Percentiles rank a stretch among this genome's conserved stretches.
Conservation (phyloP, 352 stramenopile species). For the Pythium insidiosum region DNA sequence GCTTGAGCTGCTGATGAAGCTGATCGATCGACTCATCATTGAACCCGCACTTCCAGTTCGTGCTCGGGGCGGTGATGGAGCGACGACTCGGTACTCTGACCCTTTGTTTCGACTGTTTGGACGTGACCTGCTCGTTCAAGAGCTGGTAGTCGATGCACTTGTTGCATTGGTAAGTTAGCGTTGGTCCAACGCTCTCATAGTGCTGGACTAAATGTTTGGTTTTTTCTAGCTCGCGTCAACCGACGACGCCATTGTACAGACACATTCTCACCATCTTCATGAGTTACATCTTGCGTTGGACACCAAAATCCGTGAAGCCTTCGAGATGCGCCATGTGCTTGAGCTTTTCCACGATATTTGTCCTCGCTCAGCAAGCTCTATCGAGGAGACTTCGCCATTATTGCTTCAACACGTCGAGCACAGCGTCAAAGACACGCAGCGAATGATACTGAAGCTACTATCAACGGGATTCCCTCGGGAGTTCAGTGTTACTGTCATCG, state of each 20-base stretch:
- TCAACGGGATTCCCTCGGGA: slow-evolving; percentile 76
- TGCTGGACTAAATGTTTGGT: too few relatives aligned
- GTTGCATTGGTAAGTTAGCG: slow-evolving; percentile 48
- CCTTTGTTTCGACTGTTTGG: slow-evolving; percentile 60
- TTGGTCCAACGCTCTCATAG: too few relatives aligned
- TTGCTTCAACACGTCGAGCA: slow-evolving; percentile 76
- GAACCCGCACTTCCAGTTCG: slow-evolving; percentile 6
- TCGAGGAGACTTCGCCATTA: slow-evolving; percentile 68
- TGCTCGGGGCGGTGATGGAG: too few relatives aligned
- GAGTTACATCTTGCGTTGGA: slow-evolving; percentile 56
- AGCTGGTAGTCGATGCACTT: slow-evolving; percentile 59
- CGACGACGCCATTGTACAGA: slow-evolving; percentile 47
- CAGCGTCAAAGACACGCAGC: slow-evolving; percentile 60
- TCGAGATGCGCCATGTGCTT: slow-evolving; percentile 72
- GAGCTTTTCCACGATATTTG: slow-evolving; percentile 71
- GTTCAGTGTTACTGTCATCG: slow-evolving; percentile 75
- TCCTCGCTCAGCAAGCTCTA: slow-evolving; percentile 51
- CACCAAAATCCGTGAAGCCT: slow-evolving; percentile 59
- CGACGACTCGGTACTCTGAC: slow-evolving; percentile 27
- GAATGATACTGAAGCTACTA: slow-evolving; percentile 69
- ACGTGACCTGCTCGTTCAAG: slow-evolving; percentile 52
- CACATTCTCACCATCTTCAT: slow-evolving; percentile 34
- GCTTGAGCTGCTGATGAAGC: slow-evolving; percentile 46
- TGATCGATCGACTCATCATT: slow-evolving; percentile 46
- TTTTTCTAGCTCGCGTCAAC: slow-evolving; percentile 33